Conservation (phyloP, 1,284 basidiomycete species). For the Cutaneotrichosporon cavernicola region DNA sequence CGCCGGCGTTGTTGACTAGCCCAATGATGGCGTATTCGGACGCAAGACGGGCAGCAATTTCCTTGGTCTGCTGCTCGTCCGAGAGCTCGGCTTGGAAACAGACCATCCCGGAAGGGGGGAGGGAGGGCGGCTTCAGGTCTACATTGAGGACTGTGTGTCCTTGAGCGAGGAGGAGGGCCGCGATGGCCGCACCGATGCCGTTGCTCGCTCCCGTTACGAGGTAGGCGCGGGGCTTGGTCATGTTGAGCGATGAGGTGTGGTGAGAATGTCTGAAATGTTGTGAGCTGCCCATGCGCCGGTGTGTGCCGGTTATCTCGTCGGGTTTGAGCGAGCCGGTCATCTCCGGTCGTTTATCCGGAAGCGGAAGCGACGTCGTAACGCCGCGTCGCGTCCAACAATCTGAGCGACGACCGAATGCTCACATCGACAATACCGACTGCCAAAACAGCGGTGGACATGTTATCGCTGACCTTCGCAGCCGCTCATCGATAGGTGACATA, state of each 20-base stretch:
- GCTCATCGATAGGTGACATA: too few relatives aligned
- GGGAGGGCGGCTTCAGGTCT: conserved; percentile 59
- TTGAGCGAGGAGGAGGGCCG: conserved; percentile 57
- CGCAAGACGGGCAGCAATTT: conserved; percentile 8
- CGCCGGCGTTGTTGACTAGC: conserved; percentile 27
- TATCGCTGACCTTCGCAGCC: too few relatives aligned
- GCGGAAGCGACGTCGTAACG: too few relatives aligned
- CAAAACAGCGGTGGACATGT: too few relatives aligned
- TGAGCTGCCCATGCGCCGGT: neutral
- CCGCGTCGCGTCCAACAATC: too few relatives aligned
- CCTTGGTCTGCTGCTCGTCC: conserved; percentile 7
- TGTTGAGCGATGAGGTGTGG: neutral
- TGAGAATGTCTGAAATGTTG: neutral
- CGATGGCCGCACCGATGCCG: conserved; percentile 50
- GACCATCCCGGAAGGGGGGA: conserved; percentile 61
- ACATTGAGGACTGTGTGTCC: conserved; percentile 60
- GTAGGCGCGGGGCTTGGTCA: conserved; percentile 19
- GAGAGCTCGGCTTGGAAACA: conserved; percentile 16
- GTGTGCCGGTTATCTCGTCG: neutral
- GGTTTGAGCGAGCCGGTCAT: neutral
- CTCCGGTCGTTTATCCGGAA: neutral
- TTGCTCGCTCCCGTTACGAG: conserved; percentile 51
- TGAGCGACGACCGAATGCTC: too few relatives aligned
- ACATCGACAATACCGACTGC: too few relatives aligned
- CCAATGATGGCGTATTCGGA: conserved; percentile 14